Base-by-base conservation (phyloP, 768 basidiomycete genomes). In the Boletus fagicola region DNA sequence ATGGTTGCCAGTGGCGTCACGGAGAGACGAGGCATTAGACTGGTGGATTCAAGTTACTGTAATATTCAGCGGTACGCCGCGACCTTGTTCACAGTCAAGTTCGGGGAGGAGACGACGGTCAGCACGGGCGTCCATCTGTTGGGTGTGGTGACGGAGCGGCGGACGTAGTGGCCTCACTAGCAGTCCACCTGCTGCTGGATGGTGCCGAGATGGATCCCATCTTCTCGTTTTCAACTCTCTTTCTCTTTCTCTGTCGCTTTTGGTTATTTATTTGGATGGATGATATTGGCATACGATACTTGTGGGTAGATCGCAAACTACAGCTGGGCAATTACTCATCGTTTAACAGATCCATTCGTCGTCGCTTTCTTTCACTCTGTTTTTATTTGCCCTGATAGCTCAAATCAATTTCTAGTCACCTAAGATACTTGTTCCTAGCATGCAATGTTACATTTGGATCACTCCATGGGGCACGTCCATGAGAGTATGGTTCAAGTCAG, bases 151-250 rank as follows among this genome's bases (percentile, higher is more conserved):
- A 48, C 48, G 10, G 72, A 68, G 46, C 70, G 61, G 26, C 64
- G 68, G n/a, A 56, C 59, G 20, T 71, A 72, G 70, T 71, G 70
- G 70, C 67, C 60, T 72, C n/a, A n/a, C n/a, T n/a, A n/a, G n/a
- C 18, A 60, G 50, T 47, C 36, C 63, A 15, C 68, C 66, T 7
- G 38, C 35, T 16, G 49, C 9, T 30, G 60, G 31, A 44, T 65
- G 51, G 65, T 26, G 30, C 18, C 36, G 13, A 15, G 30, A 5
- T 16, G 20, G 45, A 18, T 16, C 46, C 18, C 28, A 13, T 11
- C 26, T n/a, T n/a, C n/a, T 42, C 11, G 39, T 57, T n/a, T 47
- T 13, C 12, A 9, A n/a, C n/a, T n/a, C n/a, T n/a, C n/a, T 46
- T 5, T 20, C 46, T n/a, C n/a, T n/a, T n/a, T 48, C 20, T 4